Evolutionary conservation across 768 basidiomycete species (phyloP).

Genomic region (Macrocybe gigantea): DNA sequence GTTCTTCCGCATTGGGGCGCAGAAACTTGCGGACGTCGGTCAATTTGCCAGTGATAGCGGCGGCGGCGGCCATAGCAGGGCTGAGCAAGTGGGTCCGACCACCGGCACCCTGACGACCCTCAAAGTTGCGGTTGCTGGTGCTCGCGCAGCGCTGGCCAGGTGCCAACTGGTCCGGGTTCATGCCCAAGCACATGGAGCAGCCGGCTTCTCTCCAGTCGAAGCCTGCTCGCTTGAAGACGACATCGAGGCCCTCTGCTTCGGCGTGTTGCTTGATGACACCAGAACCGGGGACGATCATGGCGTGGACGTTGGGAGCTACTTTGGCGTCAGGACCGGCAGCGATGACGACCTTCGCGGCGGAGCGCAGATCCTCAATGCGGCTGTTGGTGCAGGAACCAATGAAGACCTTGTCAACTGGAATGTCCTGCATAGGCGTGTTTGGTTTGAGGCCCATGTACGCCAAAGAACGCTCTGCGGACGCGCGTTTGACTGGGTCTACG

Average conservation of each 20-base stretch:
- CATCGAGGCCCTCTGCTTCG: constrained; percentile 83
- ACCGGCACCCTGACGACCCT: constrained; percentile 83
- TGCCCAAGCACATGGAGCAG: constrained; percentile 94
- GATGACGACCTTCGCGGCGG: constrained; percentile 73
- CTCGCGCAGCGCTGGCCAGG: constrained; percentile 85
- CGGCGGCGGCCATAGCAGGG: constrained; percentile 91
- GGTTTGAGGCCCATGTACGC: constrained; percentile 83
- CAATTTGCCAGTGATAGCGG: constrained; percentile 79
- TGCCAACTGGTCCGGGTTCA: constrained; percentile 89
- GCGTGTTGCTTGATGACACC: constrained; percentile 88
- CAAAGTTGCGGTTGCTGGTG: constrained; percentile 91
- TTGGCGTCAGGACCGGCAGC: constrained; percentile 69
- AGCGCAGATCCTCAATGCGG: constrained; percentile 88
- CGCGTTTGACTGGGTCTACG: constrained; percentile 56
- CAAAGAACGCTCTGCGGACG: constrained; percentile 69
- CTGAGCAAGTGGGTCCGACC: constrained; percentile 86
- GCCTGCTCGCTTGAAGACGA: constrained; percentile 82
- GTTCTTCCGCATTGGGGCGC: constrained; percentile 36
- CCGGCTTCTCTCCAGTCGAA: constrained; percentile 96
- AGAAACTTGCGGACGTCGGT: constrained; percentile 80
- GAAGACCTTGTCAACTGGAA: constrained; percentile 85
- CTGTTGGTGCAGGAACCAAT: constrained; percentile 95
- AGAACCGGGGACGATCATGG: constrained; percentile 92
- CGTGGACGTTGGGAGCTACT: constrained; percentile 68
- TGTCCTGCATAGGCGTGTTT: constrained; percentile 73